Conservation (phyloP, 179 eudicot genomes). For the Patellifolia procumbens region DNA sequence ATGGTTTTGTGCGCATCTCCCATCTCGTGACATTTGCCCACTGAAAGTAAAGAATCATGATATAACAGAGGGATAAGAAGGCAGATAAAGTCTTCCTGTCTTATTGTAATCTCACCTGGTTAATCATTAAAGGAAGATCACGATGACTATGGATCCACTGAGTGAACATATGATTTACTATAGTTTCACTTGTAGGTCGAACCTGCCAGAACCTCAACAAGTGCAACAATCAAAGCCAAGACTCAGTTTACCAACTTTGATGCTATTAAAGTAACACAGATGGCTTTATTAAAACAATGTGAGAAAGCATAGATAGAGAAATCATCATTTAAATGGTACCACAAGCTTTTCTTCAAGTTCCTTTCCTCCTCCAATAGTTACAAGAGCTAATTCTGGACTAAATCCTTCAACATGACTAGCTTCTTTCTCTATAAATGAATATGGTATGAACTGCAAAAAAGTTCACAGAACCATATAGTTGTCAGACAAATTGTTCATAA, state of each 20-base stretch:
- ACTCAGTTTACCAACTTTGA: constrained; percentile 42
- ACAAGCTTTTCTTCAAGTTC: constrained; percentile 99
- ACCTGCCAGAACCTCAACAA: constrained; percentile 99
- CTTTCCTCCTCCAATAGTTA: constrained; percentile 97
- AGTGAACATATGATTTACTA: constrained; percentile 98
- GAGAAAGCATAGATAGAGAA: constrained; percentile 10
- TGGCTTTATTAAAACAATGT: background rate
- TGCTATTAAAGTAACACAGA: constrained; percentile 17
- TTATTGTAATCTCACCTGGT: constrained; percentile 58
- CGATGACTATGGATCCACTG: constrained; percentile 99
- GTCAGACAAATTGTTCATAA: constrained; percentile 1
- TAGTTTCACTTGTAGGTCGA: constrained; percentile 99
- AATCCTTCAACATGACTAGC: constrained; percentile 99
- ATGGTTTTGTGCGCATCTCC: constrained; percentile 99
- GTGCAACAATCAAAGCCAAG: constrained; percentile 75
- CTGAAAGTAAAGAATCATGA: constrained; percentile 40
- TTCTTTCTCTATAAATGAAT: constrained; percentile 97
- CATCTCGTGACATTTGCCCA: constrained; percentile 99
- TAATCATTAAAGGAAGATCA: constrained; percentile 96
- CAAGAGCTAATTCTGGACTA: constrained; percentile 96
- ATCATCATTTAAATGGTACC: constrained; percentile 49
- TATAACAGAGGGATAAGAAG: background rate
- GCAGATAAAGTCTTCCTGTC: background rate
- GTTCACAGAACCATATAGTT: background rate
- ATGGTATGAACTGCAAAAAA: constrained; percentile 83